Percentiles rank a stretch among this genome's conserved stretches.
Conservation (phyloP, 2,329 filamentous ascomycete genomes). For the Clonostachys byssicola region DNA sequence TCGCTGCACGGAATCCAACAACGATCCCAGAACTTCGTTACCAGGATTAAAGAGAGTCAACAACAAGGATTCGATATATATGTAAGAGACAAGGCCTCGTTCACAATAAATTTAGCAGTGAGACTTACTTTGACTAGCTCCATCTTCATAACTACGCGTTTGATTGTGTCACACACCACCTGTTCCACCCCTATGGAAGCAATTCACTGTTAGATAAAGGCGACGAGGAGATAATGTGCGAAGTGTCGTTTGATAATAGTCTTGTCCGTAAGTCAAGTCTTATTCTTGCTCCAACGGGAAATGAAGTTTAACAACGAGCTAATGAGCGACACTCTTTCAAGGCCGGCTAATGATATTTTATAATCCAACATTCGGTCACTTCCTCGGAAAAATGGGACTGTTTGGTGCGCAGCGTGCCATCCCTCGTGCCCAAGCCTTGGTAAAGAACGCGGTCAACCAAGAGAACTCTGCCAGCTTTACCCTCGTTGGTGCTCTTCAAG, state of each 20-base stretch:
- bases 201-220: constrained; percentile 49
- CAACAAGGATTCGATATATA: too few relatives aligned
- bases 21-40: constrained; percentile 32
- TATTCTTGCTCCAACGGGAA: background rate
- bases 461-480: constrained; percentile 7
- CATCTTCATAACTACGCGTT: constrained; percentile 58
- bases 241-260: constrained; percentile 64
- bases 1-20: constrained; percentile 54
- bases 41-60: too few relatives aligned
- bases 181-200: constrained; percentile 64
- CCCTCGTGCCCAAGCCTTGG: background rate
- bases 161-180: constrained; percentile 64
- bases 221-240: constrained; percentile 65
- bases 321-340: constrained; percentile 13
- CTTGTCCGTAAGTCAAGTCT: constrained; percentile 49
- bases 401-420: background rate
- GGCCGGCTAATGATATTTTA: constrained; percentile 58
- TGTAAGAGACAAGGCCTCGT: too few relatives aligned
- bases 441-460: constrained; percentile 1
- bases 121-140: too few relatives aligned
- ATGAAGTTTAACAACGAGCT: background rate
- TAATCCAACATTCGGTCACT: constrained; percentile 42
- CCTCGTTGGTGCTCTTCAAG: constrained; percentile 5
- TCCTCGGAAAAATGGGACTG: constrained; percentile 10
- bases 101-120: too few relatives aligned